phyloP scores from a whole-genome alignment of 257 asterid species.

The Avicennia marina region DNA sequence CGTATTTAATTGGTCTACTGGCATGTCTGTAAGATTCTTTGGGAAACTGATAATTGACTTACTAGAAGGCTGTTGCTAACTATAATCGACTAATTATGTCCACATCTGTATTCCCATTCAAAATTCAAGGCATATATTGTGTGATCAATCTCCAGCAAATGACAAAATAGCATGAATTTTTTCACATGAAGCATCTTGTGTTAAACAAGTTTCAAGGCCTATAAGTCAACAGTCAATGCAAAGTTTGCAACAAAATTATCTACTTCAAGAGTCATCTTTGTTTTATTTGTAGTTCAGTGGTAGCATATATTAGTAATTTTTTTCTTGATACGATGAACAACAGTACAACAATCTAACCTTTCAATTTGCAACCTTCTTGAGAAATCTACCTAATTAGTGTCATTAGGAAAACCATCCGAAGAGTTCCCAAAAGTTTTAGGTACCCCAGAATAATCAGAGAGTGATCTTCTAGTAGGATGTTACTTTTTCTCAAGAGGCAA shows the following conservation, averaged over 20 bases:
- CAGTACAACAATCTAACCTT: too few relatives aligned
- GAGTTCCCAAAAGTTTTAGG: slow-evolving; percentile 8
- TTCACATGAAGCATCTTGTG: slow-evolving; percentile 7
- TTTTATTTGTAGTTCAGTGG: not conserved
- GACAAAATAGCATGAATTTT: slow-evolving; percentile 28
- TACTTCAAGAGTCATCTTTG: slow-evolving; percentile 12
- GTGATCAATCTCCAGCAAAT: slow-evolving; percentile 7
- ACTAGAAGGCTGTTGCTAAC: slow-evolving; percentile 26
- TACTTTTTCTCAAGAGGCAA: slow-evolving; percentile 8
- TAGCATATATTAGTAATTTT: too few relatives aligned
- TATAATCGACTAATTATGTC: not conserved
- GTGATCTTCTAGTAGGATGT: slow-evolving; percentile 27
- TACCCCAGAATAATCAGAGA: slow-evolving; percentile 18
- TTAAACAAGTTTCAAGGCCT: slow-evolving; percentile 18
- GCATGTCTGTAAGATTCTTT: slow-evolving; percentile 54
- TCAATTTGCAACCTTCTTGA: too few relatives aligned
- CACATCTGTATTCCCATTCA: not conserved
- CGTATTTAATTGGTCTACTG: slow-evolving; percentile 36
- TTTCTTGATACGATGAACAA: too few relatives aligned
- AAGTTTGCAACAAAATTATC: slow-evolving; percentile 6
- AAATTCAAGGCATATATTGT: too few relatives aligned
- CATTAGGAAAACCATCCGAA: too few relatives aligned
- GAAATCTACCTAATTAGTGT: too few relatives aligned
- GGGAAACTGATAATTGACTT: slow-evolving; percentile 20
- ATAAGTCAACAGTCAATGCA: slow-evolving; percentile 34